Conservation (phyloP, 1,284 basidiomycete genomes). For the Cronartium quercuum region DNA sequence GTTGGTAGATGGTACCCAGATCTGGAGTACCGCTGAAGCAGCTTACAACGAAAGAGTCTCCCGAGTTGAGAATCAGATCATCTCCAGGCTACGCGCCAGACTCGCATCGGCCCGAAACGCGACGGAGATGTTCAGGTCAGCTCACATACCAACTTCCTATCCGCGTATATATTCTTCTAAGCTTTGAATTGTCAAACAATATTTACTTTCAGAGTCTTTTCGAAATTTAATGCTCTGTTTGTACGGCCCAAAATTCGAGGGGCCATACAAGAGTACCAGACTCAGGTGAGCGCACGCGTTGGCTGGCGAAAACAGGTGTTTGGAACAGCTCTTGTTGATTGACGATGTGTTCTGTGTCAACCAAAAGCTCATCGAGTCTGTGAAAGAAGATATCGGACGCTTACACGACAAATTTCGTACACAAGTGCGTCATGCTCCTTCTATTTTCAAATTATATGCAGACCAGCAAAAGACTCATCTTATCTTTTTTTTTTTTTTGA, state of each 20-base stretch:
- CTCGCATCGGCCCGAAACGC: conserved; percentile 94
- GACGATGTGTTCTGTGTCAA: neutral
- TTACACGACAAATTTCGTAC: conserved; percentile 71
- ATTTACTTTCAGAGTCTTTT: conserved; percentile 67
- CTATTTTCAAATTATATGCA: neutral
- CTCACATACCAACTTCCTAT: neutral
- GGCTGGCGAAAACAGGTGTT: neutral
- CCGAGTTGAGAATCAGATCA: conserved; percentile 96
- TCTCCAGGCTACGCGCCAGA: conserved; percentile 80
- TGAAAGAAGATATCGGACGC: conserved; percentile 93
- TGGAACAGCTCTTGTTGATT: neutral
- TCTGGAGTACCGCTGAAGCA: conserved; percentile 93
- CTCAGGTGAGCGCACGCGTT: conserved; percentile 52
- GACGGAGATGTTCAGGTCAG: conserved; percentile 80
- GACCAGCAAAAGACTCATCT: neutral
- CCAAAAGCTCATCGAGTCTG: conserved; percentile 82
- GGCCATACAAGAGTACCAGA: conserved; percentile 72
- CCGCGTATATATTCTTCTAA: neutral
- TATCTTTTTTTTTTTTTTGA: conserved; percentile 53
- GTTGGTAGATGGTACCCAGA: conserved; percentile 81
- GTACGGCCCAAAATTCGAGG: conserved; percentile 83
- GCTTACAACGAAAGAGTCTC: conserved; percentile 97
- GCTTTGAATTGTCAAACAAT: neutral
- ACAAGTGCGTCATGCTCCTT: conserved; percentile 7
- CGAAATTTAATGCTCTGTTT: conserved; percentile 95